phyloP scores from a whole-genome alignment of 306 rosid genomes.

The Vicia faba region DNA sequence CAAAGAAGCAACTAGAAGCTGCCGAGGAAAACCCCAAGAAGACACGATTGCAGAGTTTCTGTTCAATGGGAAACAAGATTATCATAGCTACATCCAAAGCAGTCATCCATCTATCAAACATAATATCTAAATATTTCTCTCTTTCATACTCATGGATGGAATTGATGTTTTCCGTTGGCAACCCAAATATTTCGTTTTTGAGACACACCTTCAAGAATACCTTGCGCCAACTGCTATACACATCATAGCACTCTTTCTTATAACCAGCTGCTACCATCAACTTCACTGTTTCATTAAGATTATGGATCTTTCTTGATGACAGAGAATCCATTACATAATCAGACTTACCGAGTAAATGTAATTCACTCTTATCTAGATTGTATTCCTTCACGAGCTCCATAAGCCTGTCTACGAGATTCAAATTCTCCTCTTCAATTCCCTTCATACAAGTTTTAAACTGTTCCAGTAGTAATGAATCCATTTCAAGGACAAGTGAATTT shows the following conservation, averaged over 20 bases:
- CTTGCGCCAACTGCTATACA: slow-evolving; percentile 75
- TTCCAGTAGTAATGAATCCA: not conserved
- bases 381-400: not conserved
- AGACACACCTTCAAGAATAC: slow-evolving; percentile 79
- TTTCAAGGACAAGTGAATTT: not conserved
- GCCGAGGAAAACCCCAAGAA: slow-evolving; percentile 77
- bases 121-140: not conserved
- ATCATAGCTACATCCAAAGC: slow-evolving; percentile 64
- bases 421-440: not conserved
- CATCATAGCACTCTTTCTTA: slow-evolving; percentile 48
- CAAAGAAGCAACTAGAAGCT: slow-evolving; percentile 74
- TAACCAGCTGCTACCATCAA: slow-evolving; percentile 66
- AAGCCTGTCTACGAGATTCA: not conserved
- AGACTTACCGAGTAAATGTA: not conserved
- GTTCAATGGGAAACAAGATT: slow-evolving; percentile 81
- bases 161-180: slow-evolving; percentile 62
- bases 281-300: slow-evolving; percentile 54
- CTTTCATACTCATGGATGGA: slow-evolving; percentile 71
- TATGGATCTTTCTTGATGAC: slow-evolving; percentile 33
- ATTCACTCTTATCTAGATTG: not conserved
- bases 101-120: slow-evolving; percentile 73
- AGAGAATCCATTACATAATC: slow-evolving; percentile 64
- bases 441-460: not conserved
- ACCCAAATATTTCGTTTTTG: slow-evolving; percentile 55
- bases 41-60: slow-evolving; percentile 71